Evolutionary conservation across 2,329 filamentous ascomycete species (phyloP), one percentile per base, ranked within the genome.

Genomic region (Gliomastix tumulicola): DNA sequence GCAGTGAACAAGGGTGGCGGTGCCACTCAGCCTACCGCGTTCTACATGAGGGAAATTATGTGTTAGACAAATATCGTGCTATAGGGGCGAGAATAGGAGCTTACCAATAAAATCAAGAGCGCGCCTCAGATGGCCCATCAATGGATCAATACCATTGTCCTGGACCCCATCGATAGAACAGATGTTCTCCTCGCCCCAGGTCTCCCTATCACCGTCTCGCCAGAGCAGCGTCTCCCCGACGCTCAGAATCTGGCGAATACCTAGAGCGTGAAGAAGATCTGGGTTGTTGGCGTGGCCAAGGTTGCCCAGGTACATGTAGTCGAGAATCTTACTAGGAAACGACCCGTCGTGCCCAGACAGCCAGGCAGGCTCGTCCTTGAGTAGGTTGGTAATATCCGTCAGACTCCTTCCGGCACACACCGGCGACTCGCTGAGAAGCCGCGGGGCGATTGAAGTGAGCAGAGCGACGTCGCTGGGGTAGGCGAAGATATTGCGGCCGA

Each of bases 231-330:
- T 81, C 65, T 98, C 92, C 3, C 92, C 92, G 21, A 98, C 88
- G 49, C 89, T 96, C 20, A 98, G 68, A 30, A 98, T 81, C 49
- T 94, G 86, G 12, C 72, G 75, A 41, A 98, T 95, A 0, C 90
- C 90, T 41, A 98, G 64, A 31, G 82, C 77, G 43, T 69, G 73
- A 21, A 98, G 64, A 21, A 98, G 65, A 37, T 86, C 84, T 0
- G 89, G 87, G 49, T 97, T 97, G 54, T 97, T 97, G 7, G 92
- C 92, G 55, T 98, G 92, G 0, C 78, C 79, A 13, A 97, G 70
- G 50, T 97, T 97, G 2, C 92, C 92, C 11, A 98, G 74, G 54
- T 98, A 98, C 81, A 98, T 88, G 54, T 97, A 96, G 37, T 89
- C 82, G 30, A 95, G 65, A 27, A 98, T 76, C 12, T 90, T 78